Percentiles rank a stretch among this genome's conserved stretches.
Evolutionary conservation across 257 asterid species (phyloP).

Genomic region (Rauvolfia tetraphylla): DNA sequence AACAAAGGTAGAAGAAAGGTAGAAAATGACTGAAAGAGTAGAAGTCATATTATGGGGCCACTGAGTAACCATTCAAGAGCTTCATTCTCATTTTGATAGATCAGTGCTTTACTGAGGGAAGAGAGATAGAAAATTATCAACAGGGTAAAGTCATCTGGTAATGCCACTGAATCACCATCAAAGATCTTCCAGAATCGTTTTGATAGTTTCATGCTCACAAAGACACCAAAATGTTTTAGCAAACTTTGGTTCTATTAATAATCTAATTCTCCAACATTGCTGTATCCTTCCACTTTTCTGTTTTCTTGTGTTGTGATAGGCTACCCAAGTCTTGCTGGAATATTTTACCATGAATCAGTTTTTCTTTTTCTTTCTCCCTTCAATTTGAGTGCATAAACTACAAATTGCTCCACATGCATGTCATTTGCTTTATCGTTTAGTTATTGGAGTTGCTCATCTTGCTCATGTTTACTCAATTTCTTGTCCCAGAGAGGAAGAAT

Average conservation of each 20-base stretch:
- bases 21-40: background rate
- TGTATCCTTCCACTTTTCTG: background rate
- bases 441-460: background rate
- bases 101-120: background rate
- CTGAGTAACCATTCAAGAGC: background rate
- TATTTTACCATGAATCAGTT: background rate
- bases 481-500: slow-evolving; percentile 64
- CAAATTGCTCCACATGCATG: background rate
- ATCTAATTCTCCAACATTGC: background rate
- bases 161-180: background rate
- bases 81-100: background rate
- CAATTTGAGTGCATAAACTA: background rate
- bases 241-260: background rate
- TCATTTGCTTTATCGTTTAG: background rate
- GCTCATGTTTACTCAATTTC: background rate
- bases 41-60: background rate
- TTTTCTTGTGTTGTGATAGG: background rate
- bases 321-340: background rate
- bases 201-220: background rate
- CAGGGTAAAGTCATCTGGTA: background rate
- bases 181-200: background rate
- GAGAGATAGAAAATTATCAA: background rate
- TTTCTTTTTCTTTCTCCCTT: background rate
- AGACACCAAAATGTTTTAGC: background rate
- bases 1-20: no score